These are phyloP conservation scores for Leishmania martiniquensis DNA, from an alignment of 208 protist species.

Conservation along the genomic window DNA sequence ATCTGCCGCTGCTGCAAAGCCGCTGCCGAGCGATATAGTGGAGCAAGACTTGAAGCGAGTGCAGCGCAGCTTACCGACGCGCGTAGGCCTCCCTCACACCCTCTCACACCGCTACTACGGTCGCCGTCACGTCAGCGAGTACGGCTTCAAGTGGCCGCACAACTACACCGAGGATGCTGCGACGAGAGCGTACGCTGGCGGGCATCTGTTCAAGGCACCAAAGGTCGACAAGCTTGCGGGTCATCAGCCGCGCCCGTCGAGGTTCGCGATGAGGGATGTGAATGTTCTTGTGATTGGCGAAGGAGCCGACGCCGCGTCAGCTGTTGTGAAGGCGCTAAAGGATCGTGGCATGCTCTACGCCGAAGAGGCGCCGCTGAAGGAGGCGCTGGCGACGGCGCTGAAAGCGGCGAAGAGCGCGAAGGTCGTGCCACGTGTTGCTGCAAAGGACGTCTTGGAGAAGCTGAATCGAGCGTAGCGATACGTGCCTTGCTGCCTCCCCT, in stretches of 20 bases:
- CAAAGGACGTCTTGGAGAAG: slow-evolving; percentile 41
- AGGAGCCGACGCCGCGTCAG: slow-evolving; percentile 44
- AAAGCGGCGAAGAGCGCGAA: slow-evolving; percentile 57
- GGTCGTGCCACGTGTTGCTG: slow-evolving; percentile 42
- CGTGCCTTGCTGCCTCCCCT: background rate
- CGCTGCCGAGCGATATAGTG: slow-evolving; percentile 53
- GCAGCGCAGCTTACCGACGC: slow-evolving; percentile 69
- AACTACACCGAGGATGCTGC: slow-evolving; percentile 72
- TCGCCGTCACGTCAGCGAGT: slow-evolving; percentile 76
- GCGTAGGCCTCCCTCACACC: slow-evolving; percentile 64
- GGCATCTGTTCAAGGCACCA: slow-evolving; percentile 73
- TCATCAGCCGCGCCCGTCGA: slow-evolving; percentile 55
- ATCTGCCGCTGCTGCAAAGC: slow-evolving; percentile 1
- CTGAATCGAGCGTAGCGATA: slow-evolving; percentile 30
- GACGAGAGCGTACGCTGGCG: slow-evolving; percentile 60
- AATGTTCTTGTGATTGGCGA: slow-evolving; percentile 71
- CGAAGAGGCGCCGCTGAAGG: slow-evolving; percentile 55
- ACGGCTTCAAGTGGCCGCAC: slow-evolving; percentile 82
- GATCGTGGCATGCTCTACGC: slow-evolving; percentile 74
- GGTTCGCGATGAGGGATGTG: slow-evolving; percentile 47
- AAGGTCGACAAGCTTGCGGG: slow-evolving; percentile 47
- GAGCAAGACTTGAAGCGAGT: slow-evolving; percentile 62
- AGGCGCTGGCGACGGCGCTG: slow-evolving; percentile 39
- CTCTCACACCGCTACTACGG: slow-evolving; percentile 78
- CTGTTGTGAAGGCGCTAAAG: slow-evolving; percentile 49